These are phyloP conservation scores for Penicillium freii DNA, from an alignment of 2,329 filamentous ascomycete genomes.

Conservation along the genomic window DNA sequence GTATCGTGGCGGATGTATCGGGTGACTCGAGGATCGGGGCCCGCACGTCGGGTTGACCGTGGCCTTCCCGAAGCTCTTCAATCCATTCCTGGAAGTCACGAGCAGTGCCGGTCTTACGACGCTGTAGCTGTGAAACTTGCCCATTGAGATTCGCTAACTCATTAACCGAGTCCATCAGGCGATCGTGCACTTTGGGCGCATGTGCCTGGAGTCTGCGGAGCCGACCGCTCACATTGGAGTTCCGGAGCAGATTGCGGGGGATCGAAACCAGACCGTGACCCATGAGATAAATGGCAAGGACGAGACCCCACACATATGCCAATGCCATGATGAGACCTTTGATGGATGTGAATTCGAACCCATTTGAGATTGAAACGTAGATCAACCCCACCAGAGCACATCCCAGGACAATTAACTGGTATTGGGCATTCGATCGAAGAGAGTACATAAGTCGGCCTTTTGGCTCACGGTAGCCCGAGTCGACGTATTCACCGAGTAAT, in stretches of 20 bases:
- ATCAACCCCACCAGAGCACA: slow-evolving; percentile 69
- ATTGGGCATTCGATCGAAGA: slow-evolving; percentile 80
- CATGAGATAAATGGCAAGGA: slow-evolving; percentile 95
- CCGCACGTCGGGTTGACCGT: slow-evolving; percentile 63
- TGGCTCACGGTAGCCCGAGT: slow-evolving; percentile 87
- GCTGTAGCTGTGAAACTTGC: slow-evolving; percentile 74
- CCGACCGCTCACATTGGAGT: slow-evolving; percentile 71
- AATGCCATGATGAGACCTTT: slow-evolving; percentile 89
- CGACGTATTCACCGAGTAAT: slow-evolving; percentile 88
- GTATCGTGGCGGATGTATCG: slow-evolving; percentile 49
- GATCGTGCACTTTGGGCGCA: slow-evolving; percentile 81
- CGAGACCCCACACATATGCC: slow-evolving; percentile 88
- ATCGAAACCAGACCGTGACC: slow-evolving; percentile 93
- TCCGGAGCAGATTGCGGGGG: slow-evolving; percentile 74
- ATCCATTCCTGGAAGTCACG: slow-evolving; percentile 87
- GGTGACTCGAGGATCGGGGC: slow-evolving; percentile 38
- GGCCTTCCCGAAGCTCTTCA: slow-evolving; percentile 81
- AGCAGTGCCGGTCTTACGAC: slow-evolving; percentile 75
- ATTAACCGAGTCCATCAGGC: slow-evolving; percentile 78
- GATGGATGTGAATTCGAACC: slow-evolving; percentile 68
- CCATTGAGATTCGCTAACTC: slow-evolving; percentile 77
- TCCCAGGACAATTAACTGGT: slow-evolving; percentile 76
- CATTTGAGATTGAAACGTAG: slow-evolving; percentile 79
- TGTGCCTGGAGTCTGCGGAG: slow-evolving; percentile 72
- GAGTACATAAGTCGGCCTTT: slow-evolving; percentile 80